Conservation (phyloP, 768 basidiomycete species). For the Pleurotus pulmonarius region DNA sequence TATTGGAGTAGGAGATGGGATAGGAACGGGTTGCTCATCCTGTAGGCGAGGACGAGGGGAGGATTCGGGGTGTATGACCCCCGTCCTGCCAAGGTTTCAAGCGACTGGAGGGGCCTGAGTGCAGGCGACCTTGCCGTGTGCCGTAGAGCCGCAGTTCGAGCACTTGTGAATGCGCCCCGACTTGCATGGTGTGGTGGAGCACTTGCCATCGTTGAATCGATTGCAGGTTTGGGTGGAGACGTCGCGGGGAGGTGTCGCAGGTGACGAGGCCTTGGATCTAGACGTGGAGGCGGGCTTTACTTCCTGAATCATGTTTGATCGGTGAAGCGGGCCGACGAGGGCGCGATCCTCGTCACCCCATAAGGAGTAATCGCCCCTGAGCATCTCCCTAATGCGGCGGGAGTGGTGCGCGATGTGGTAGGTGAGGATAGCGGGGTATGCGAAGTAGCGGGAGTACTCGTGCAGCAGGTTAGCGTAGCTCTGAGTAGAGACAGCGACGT, state of each 20-base stretch:
- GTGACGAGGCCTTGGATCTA: not conserved
- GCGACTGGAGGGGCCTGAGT: not conserved
- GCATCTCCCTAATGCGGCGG: too few species aligned
- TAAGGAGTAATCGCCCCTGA: too few species aligned
- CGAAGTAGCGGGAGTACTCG: too few species aligned
- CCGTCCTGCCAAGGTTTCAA: not conserved
- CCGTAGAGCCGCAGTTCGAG: not conserved
- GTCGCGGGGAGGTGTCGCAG: not conserved
- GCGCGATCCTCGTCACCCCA: too few species aligned
- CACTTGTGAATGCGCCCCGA: not conserved
- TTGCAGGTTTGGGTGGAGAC: not conserved
- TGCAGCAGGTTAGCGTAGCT: too few species aligned
- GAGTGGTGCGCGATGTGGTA: too few species aligned
- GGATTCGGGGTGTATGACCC: not conserved
- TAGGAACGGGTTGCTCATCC: not conserved
- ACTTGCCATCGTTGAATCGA: not conserved
- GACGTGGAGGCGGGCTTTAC: too few species aligned
- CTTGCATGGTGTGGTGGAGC: not conserved
- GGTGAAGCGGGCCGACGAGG: too few species aligned
- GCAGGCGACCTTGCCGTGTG: not conserved
- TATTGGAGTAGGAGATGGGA: not conserved
- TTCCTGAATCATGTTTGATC: too few species aligned
- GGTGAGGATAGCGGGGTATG: too few species aligned
- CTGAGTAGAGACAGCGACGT: too few species aligned
- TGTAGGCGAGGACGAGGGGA: too few species aligned